Evolutionary conservation across 1,139 yeast genomes (phyloP).

Genomic region (Geotrichum europaeum): DNA sequence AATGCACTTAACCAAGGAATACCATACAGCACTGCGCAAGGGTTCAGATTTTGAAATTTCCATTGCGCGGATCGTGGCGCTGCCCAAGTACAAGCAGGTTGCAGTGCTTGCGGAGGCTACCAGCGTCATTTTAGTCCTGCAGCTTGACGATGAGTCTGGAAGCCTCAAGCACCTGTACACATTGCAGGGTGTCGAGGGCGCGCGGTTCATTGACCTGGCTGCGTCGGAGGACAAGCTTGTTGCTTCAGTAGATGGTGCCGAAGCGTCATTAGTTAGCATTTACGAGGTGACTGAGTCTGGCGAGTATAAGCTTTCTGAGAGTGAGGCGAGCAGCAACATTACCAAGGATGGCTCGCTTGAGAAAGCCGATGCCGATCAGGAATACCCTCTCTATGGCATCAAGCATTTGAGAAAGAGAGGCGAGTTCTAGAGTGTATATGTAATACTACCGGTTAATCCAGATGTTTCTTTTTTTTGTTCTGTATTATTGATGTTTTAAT

Average conservation of each 20-base stretch:
- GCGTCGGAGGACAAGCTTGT: slow-evolving; percentile 34
- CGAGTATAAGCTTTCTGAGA: neutral
- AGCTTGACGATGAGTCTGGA: slow-evolving; percentile 7
- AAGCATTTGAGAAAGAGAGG: slow-evolving; percentile 73
- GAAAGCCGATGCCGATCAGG: slow-evolving; percentile 35
- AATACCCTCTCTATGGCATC: slow-evolving; percentile 60
- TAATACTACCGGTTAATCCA: neutral
- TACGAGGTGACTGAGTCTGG: neutral
- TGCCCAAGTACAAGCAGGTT: slow-evolving; percentile 30
- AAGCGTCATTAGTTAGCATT: neutral
- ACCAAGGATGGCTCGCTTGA: slow-evolving; percentile 23
- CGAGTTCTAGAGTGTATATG: slow-evolving; percentile 46
- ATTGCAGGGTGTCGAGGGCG: slow-evolving; percentile 31
- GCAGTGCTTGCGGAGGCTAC: slow-evolving; percentile 23
- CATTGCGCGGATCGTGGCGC: slow-evolving; percentile 61
- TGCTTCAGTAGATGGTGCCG: slow-evolving; percentile 43
- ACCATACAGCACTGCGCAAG: slow-evolving; percentile 19
- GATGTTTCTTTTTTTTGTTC: neutral
- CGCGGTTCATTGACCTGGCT: slow-evolving; percentile 16
- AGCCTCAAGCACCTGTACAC: slow-evolving; percentile 26
- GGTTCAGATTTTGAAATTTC: slow-evolving; percentile 46
- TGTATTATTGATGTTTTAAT: neutral
- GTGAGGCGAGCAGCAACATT: slow-evolving; percentile 17
- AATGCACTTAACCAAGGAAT: slow-evolving; percentile 20
- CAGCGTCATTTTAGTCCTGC: slow-evolving; percentile 2